Base-by-base conservation (phyloP, 1,139 yeast species). In the Debaryomyces robertsiae region DNA sequence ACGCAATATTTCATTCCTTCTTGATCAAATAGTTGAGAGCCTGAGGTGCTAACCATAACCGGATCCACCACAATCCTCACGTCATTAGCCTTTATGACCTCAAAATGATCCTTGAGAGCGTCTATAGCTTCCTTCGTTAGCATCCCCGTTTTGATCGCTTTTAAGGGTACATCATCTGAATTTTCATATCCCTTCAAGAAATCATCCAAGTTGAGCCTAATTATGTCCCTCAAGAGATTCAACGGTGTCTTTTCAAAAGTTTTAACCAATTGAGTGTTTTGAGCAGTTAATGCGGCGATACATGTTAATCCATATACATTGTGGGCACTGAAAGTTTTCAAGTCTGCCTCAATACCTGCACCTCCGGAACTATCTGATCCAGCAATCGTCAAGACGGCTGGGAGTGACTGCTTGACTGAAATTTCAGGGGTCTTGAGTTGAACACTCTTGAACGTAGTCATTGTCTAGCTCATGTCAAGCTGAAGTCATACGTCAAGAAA, bases 321-420 rank as follows among this genome's bases (percentile, higher is more conserved):
- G 55, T 87, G 91, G 3, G 85, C 88, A 3, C 87, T 73, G 44
- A 90, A 77, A 0, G 96, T 84, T 62, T 90, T 90, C 39, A 90
- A 60, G 59, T 90, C 97, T 0, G 97, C 97, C 57, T 90, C 97
- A 43, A 90, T 82, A 9, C 97, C 97, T 1, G 97, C 97, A 4
- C 97, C 97, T 2, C 97, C 97, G 2, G 95, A 85, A 37, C 84
- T 79, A 58, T 90, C 97, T 0, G 95, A 84, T 0, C 96, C 96
- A 9, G 91, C 91, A 35, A 84, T 72, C 0, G 89, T 80, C 47
- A 84, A 58, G 3, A 83, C 88, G 2, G 67, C 72, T 0, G 73
- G 73, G 3, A 59, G 46, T 3, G 18, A 18, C 4, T 17, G 27
- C 9, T 17, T 22, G n/a, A 29, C 25, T 27, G 24, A 23, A 9